A percentile compares a stretch with the other conserved stretches of the same genome.
Evolutionary conservation across 139 green algal species (phyloP).

Genomic region (Nannochloris sp.): DNA sequence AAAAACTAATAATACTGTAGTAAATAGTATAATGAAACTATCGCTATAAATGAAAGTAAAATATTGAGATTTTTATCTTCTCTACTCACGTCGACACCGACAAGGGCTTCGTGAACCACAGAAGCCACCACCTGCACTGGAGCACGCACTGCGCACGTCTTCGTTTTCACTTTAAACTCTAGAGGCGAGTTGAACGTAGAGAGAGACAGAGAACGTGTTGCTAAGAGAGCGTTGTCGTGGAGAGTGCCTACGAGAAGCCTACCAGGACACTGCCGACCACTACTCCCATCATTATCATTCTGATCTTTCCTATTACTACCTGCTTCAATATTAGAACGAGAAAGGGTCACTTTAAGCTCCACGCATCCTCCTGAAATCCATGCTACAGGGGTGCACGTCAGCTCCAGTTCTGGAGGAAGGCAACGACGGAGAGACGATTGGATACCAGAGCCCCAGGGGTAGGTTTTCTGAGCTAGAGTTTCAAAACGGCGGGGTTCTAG

Average conservation of each 20-base stretch:
- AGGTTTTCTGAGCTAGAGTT: conserved; percentile 41
- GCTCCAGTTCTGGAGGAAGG: conserved; percentile 31
- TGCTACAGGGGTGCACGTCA: conserved; percentile 13
- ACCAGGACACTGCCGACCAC: background rate
- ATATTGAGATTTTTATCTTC: background rate
- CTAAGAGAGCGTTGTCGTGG: conserved; percentile 56
- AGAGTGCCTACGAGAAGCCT: conserved; percentile 55
- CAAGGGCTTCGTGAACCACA: conserved; percentile 33
- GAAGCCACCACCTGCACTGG: conserved; percentile 29
- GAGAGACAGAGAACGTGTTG: conserved; percentile 39
- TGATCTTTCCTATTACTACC: background rate
- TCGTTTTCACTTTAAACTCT: background rate
- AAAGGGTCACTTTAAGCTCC: conserved; percentile 21
- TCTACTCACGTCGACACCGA: conserved; percentile 37
- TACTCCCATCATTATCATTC: too few species aligned
- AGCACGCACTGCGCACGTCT: background rate
- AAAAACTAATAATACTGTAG: too few species aligned
- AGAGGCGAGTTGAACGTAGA: conserved; percentile 50
- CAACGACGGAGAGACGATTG: conserved; percentile 27
- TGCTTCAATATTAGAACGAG: background rate
- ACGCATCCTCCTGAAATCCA: conserved; percentile 9
- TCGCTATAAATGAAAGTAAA: too few species aligned
- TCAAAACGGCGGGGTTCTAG: conserved; percentile 55
- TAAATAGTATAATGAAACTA: too few species aligned
- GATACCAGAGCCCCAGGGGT: conserved; percentile 57